Base-by-base conservation (phyloP, 2,329 filamentous ascomycete species). In the Alternaria panax region DNA sequence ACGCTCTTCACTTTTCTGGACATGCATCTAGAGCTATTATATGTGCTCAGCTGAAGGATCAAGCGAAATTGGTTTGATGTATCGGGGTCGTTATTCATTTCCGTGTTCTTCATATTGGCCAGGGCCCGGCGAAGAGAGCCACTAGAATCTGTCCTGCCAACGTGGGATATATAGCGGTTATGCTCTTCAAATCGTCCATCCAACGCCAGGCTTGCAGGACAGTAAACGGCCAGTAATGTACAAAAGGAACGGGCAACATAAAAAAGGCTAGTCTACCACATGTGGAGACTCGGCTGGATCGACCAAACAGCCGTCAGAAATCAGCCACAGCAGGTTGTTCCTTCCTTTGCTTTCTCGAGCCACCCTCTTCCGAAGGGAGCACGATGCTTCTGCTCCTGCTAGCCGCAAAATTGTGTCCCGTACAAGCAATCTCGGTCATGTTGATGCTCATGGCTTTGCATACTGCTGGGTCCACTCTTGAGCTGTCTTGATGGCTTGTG, bases 401-500 rank as follows among this genome's bases (percentile, higher is more conserved):
- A 28, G 32, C 43, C 20, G 40, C 41, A 47, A 22, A 42, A 8
- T 20, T 20, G 42, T 46, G 36, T 38, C 50, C 40, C 22, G n/a
- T 25, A 24, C 27, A 27, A 30, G 34, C 27, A 20, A 20, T 54
- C 7, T 47, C 43, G 16, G 40, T 22, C 12, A 46, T 27, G 8
- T 38, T 22, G 30, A 30, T 7, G n/a, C 36, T 70, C 64, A 73
- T 27, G 74, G 63, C 64, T 76, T 76, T 8, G 93, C 93, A 76
- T 95, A 92, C 70, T 90, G 89, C 77, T 86, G 85, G 12, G 95
- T 98, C 94, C 95, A 98, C 74, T 97, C 92, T 74, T 86, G 90
- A 16, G 94, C 94, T 7, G 93, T 98, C 66, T 91, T 88, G 71
- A 99, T 98, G 24, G 95, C 95, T 47, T 92, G 92, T 65, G 89